These are phyloP conservation scores for Pseudoneurospora amorphoporcata DNA, from an alignment of 495 filamentous ascomycete species.

Conservation along the genomic window DNA sequence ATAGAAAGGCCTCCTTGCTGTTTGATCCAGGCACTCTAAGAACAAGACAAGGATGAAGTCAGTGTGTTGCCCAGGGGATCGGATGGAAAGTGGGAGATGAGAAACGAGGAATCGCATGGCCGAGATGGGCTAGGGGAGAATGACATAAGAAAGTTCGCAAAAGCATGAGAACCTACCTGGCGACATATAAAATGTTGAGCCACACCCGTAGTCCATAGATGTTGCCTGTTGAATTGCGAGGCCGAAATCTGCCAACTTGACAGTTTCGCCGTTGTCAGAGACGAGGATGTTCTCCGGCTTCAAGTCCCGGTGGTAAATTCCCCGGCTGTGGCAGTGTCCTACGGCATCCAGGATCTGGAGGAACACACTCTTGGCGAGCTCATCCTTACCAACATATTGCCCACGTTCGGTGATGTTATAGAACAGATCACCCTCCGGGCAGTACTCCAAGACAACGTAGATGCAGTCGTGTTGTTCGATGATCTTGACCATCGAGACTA, in stretches of 20 bases:
- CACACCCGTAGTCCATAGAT: conserved; percentile 93
- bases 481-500: conserved; percentile 90
- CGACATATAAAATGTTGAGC: conserved; percentile 98
- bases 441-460: conserved; percentile 95
- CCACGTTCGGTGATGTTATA: conserved; percentile 92
- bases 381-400: conserved; percentile 87
- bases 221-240: conserved; percentile 69
- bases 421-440: conserved; percentile 95
- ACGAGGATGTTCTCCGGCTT: conserved; percentile 99
- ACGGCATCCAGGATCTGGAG: conserved; percentile 98
- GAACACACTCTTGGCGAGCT: conserved; percentile 75
- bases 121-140: background rate
- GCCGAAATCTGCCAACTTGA: conserved; percentile 96
- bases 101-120: background rate
- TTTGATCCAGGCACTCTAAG: conserved; percentile 85
- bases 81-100: conserved; percentile 2
- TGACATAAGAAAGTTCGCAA: conserved; percentile 1
- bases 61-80: conserved; percentile 11
- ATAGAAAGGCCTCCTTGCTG: conserved; percentile 74
- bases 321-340: conserved; percentile 81
- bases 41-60: conserved; percentile 16
- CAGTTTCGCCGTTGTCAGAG: conserved; percentile 71
- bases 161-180: conserved; percentile 59
- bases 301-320: conserved; percentile 95
- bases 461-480: conserved; percentile 88